Conservation (phyloP, 1,284 basidiomycete species). For the Bjerkandera adusta region DNA sequence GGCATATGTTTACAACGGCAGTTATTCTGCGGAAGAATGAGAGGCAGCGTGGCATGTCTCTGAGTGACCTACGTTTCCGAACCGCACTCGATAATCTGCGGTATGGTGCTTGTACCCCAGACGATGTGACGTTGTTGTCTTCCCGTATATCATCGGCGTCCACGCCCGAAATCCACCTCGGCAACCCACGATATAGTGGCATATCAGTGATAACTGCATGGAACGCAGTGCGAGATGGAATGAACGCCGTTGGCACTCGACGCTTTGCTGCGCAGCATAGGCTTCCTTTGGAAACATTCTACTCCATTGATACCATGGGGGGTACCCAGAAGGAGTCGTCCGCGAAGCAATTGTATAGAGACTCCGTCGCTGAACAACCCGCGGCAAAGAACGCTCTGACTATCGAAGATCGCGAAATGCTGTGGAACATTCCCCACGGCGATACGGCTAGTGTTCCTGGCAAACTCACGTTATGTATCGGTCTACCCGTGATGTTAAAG, state of each 20-base stretch:
- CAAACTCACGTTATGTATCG: constrained; percentile 33
- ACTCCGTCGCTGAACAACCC: too few species aligned
- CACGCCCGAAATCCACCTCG: not conserved
- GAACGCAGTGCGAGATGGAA: constrained; percentile 32
- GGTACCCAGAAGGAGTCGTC: too few species aligned
- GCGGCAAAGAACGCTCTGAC: too few species aligned
- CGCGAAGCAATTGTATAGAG: too few species aligned
- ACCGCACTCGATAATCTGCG: constrained; percentile 30
- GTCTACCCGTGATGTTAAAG: constrained; percentile 39
- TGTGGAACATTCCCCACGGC: constrained; percentile 29
- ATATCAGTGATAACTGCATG: constrained; percentile 33
- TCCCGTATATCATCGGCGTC: constrained; percentile 23
- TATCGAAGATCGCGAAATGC: constrained; percentile 15
- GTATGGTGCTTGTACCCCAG: constrained; percentile 34
- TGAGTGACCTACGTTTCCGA: constrained; percentile 27
- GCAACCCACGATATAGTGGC: constrained; percentile 24
- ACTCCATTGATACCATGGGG: constrained; percentile 25
- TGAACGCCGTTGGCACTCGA: constrained; percentile 28
- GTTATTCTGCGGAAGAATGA: constrained; percentile 26
- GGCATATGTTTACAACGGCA: constrained; percentile 21
- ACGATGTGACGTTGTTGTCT: constrained; percentile 32
- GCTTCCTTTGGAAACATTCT: constrained; percentile 27
- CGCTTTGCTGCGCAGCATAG: constrained; percentile 31
- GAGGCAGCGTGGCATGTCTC: constrained; percentile 27
- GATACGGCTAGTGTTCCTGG: constrained; percentile 26